Conservation (phyloP, 1,284 basidiomycete species). For the Ganoderma resinaceum region DNA sequence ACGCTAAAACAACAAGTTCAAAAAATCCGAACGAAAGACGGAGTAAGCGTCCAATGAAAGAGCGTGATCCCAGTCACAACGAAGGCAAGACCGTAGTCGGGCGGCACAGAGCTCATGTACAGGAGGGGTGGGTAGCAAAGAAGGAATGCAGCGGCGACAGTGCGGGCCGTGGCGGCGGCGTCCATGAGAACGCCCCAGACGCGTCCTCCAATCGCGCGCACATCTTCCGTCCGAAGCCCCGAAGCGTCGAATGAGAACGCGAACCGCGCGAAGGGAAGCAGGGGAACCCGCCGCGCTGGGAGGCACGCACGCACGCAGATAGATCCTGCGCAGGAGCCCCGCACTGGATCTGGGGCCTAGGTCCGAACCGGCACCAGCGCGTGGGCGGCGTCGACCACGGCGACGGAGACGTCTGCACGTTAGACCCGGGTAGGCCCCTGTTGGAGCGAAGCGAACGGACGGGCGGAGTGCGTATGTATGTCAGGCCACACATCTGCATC, state of each 20-base stretch:
- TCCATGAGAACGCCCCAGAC: constrained; percentile 22
- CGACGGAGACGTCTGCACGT: background rate
- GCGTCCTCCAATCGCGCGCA: constrained; percentile 21
- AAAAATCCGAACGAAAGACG: background rate
- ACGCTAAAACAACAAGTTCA: background rate
- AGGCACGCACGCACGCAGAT: constrained; percentile 5
- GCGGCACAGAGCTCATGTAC: background rate
- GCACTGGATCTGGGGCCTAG: constrained; percentile 4
- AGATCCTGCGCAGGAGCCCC: background rate
- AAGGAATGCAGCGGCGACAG: constrained; percentile 18
- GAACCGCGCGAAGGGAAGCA: constrained; percentile 5
- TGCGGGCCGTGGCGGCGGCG: constrained; percentile 27
- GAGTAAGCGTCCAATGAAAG: background rate
- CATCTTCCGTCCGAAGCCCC: constrained; percentile 2
- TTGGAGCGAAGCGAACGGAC: constrained; percentile 3
- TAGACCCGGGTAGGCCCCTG: background rate
- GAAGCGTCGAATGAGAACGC: constrained; percentile 7
- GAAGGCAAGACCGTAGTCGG: background rate
- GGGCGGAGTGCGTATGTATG: background rate
- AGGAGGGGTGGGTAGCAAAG: constrained; percentile 6
- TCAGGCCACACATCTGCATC: background rate
- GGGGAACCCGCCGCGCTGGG: constrained; percentile 6
- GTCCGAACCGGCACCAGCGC: background rate
- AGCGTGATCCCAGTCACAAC: background rate
- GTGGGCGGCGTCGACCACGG: background rate